phyloP scores from a whole-genome alignment of 2,329 filamentous ascomycete species.

The Ophiognomonia clavigignenti-juglandacearum region DNA sequence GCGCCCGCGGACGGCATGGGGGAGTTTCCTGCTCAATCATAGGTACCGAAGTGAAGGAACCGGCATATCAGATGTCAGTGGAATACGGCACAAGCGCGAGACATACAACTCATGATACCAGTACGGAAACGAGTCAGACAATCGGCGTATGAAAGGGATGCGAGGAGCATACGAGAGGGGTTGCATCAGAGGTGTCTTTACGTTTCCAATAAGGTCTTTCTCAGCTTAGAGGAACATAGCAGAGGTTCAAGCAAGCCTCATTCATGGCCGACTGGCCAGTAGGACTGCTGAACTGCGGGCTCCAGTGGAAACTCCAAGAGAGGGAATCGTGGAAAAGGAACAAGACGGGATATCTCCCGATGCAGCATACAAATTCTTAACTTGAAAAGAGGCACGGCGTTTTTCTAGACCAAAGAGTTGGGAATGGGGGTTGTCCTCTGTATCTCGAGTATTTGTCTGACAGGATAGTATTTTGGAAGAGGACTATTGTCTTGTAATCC shows the following conservation, averaged over 20 bases:
- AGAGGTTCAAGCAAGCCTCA: too few relatives aligned
- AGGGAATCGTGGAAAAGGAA: background rate
- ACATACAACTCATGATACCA: slow-evolving; percentile 15
- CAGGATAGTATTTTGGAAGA: slow-evolving; percentile 7
- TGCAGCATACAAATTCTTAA: slow-evolving; percentile 9
- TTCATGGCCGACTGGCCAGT: background rate
- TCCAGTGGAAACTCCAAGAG: background rate
- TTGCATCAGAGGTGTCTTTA: slow-evolving; percentile 13
- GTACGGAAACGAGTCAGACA: slow-evolving; percentile 3
- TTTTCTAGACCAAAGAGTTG: slow-evolving; percentile 4
- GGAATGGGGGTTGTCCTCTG: slow-evolving; percentile 1
- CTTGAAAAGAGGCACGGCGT: slow-evolving; percentile 15
- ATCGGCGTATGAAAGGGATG: slow-evolving; percentile 3
- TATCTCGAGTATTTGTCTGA: background rate
- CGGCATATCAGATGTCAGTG: background rate
- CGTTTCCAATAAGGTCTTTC: background rate
- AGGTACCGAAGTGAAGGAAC: background rate
- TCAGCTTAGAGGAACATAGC: too few relatives aligned
- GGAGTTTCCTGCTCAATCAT: slow-evolving; percentile 34
- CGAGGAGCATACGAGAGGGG: slow-evolving; percentile 8
- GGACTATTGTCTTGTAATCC: background rate
- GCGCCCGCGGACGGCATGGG: slow-evolving; percentile 34
- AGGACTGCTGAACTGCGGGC: background rate
- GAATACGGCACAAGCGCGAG: slow-evolving; percentile 11
- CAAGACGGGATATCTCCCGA: slow-evolving; percentile 1